Evolutionary conservation across 169 alveolate genomes (phyloP), one percentile per base, ranked within the genome.

Genomic region (Plasmodium coatneyi): DNA sequence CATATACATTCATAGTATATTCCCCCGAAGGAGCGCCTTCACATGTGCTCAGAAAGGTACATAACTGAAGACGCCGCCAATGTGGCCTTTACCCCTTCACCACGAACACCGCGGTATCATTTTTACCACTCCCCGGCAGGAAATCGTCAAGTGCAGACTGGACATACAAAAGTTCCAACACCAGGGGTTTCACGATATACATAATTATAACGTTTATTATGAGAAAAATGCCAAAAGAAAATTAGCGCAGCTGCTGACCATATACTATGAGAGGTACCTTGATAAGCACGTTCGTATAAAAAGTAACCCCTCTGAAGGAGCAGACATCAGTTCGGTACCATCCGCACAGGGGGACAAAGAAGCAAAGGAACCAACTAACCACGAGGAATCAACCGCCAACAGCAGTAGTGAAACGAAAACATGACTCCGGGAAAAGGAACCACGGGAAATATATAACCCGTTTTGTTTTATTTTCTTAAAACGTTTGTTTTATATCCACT

Each of bases 171-270:
- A 36, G 82, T 89, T 89, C 56, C 94, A 89, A 56, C 94, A 89
- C 43, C 89, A 89, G 71, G 94, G 94, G 3, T 89, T 89, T 79
- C 71, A 89, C 71, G 94, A 89, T 80, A 89, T 89, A 70, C 94
- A 89, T 80, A 89, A 89, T 34, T 89, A 22, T 80, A 89, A 89
- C 78, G 16, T 89, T 9, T 30, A 60, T 60, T 89, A 89, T 60
- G 94, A 89, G 81, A 89, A 89, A 41, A 89, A 89, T 30, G 94
- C 94, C 16, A 56, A 76, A 28, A 39, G 94, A 43, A 89, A 89
- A 80, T 66, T 89, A 80, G 94, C 94, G 3, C 94, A 89, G 83
- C 72, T 89, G 49, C 36, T 89, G 49, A 89, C 94, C n/a, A 89
- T 89, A 34, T 89, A 89, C 56, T 89, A 89, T 80, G 91, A 89